A percentile compares a stretch with the other conserved stretches of the same genome.
Conservation (phyloP, 768 basidiomycete species). For the Amanita exitialis region DNA sequence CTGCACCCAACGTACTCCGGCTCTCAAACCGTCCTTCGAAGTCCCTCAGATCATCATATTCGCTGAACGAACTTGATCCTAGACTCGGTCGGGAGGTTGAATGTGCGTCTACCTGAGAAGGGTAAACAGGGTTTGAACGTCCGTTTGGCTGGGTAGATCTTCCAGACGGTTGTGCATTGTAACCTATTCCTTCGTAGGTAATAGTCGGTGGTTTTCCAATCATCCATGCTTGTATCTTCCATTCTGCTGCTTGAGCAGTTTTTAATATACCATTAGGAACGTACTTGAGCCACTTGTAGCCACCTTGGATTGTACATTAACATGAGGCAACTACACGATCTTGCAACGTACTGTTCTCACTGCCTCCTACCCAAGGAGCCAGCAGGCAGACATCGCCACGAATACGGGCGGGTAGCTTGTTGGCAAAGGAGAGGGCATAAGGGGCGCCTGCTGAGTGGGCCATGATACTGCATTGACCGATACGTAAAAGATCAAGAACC, state of each 20-base stretch:
- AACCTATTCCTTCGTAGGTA: conserved; percentile 80
- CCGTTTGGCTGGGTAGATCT: conserved; percentile 10
- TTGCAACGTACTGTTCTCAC: conserved; percentile 65
- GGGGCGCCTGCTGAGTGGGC: conserved; percentile 96
- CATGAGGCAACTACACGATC: conserved; percentile 5
- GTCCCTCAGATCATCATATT: conserved; percentile 81
- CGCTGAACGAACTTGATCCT: conserved; percentile 68
- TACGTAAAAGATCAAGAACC: conserved; percentile 71
- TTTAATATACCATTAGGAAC: conserved; percentile 89
- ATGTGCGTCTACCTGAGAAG: conserved; percentile 24
- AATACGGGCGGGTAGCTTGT: conserved; percentile 64
- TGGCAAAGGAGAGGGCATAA: conserved; percentile 84
- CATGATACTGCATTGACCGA: conserved; percentile 79
- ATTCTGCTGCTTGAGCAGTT: conserved; percentile 94
- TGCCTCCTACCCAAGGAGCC: conserved; percentile 94
- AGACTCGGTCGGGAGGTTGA: conserved; percentile 50
- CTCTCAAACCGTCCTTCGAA: conserved; percentile 85
- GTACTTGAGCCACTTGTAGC: conserved; percentile 96
- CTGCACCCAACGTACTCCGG: conserved; percentile 57
- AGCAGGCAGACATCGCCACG: conserved; percentile 80
- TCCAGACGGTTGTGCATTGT: conserved; percentile 34
- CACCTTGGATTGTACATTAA: conserved; percentile 32
- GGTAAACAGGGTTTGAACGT: conserved; percentile 16
- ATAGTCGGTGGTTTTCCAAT: conserved; percentile 89
- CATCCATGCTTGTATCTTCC: conserved; percentile 96